Base-by-base conservation (phyloP, 192 early-diverging fungal genomes). In the Entophlyctis luteolus region DNA sequence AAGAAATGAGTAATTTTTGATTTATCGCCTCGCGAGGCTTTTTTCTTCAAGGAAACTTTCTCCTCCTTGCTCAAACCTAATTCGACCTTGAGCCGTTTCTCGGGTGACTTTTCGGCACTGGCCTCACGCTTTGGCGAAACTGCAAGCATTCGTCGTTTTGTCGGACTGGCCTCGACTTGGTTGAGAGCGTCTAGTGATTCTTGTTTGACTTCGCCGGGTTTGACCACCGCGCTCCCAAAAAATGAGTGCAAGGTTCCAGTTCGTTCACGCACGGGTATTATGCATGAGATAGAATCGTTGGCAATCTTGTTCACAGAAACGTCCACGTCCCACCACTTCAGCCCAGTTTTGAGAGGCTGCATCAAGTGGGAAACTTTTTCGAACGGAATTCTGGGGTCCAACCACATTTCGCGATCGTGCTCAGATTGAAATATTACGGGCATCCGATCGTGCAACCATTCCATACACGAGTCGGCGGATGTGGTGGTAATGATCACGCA, bases 361-460 rank as follows among this genome's bases (percentile, higher is more conserved):
- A 80, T 59, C 22, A 80, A 52, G 12, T 47, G 27, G 46, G 27
- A 10, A n/a, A 78, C 63, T 2, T 53, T 48, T 8, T 48, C 50
- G 57, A 81, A 74, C 14, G 65, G 58, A 8, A 38, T 28, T 10
- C 8, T 29, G 16, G 76, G 76, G 52, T 81, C 70, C 14, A 78
- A 33, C 79, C 79, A 81, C 27, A 6, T 29, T 4, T 76, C 72
- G 33, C 60, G 42, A 16, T 70, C 74, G 22, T 78, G 67, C 49
- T 76, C 58, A 4, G 67, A 70, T 3, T 70, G 48, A 32, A 72
- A 48, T 25, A 73, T 59, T 3, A 76, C 76, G 1, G 77, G 73
- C 77, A 86, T 76, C 3, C 84, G 47, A 74, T 87, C 39, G 77
- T 81, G 46, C 67, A 86, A 27, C 81, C 86, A 77, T 75, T 77